These are phyloP conservation scores for Moniliella sp. DNA, from an alignment of 1,284 basidiomycete genomes.

Conservation along the genomic window DNA sequence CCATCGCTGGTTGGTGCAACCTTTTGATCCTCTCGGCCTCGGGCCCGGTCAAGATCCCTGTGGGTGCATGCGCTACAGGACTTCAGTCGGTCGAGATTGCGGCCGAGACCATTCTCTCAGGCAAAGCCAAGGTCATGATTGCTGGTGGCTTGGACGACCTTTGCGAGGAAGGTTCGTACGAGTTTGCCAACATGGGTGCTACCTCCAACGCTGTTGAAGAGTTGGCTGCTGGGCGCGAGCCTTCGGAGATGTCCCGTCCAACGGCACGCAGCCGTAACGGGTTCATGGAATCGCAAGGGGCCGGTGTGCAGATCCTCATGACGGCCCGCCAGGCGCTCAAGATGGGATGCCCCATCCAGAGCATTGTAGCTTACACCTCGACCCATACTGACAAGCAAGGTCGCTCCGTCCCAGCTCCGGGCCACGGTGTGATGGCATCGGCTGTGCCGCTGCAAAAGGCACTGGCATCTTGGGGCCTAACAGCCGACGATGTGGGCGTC, in stretches of 20 bases:
- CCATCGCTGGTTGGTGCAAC: slow-evolving; percentile 96
- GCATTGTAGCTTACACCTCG: slow-evolving; percentile 79
- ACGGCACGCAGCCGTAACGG: slow-evolving; percentile 64
- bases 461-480: slow-evolving; percentile 83
- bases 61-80: slow-evolving; percentile 91
- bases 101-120: slow-evolving; percentile 74
- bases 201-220: slow-evolving; percentile 89
- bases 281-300: slow-evolving; percentile 74
- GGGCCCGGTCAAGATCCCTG: slow-evolving; percentile 92
- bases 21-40: slow-evolving; percentile 41
- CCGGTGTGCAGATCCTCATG: slow-evolving; percentile 90
- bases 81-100: slow-evolving; percentile 93
- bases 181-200: slow-evolving; percentile 93
- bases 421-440: slow-evolving; percentile 22
- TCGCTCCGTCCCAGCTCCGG: slow-evolving; percentile 53
- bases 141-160: slow-evolving; percentile 95
- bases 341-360: slow-evolving; percentile 76
- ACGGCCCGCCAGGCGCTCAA: slow-evolving; percentile 81
- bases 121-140: slow-evolving; percentile 97
- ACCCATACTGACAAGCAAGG: slow-evolving; percentile 84
- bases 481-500: slow-evolving; percentile 60
- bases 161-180: slow-evolving; percentile 88
- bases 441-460: slow-evolving; percentile 61
- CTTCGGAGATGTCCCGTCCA: slow-evolving; percentile 86
- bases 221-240: slow-evolving; percentile 92